phyloP scores from a whole-genome alignment of 768 basidiomycete genomes.

The Hygrophorus russula region DNA sequence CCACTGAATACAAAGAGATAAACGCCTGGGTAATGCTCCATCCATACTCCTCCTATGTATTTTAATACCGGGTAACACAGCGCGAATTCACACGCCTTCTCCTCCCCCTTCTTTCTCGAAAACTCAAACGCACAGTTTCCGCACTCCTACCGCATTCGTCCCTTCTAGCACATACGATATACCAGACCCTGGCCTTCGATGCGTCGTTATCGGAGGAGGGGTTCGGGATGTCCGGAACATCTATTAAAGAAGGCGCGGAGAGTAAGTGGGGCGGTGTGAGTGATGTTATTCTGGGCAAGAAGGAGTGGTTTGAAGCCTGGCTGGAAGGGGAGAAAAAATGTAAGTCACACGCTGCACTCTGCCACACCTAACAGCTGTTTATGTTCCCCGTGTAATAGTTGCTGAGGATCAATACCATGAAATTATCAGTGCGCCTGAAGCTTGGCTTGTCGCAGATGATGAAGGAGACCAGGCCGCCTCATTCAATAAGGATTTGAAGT shows the following conservation, averaged over 20 bases:
- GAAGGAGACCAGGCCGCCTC: conserved; percentile 35
- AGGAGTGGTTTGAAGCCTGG: conserved; percentile 91
- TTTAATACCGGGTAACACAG: conserved; percentile 25
- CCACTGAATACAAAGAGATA: conserved; percentile 50
- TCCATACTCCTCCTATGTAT: neutral
- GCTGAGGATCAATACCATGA: conserved; percentile 79
- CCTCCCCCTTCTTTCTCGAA: conserved; percentile 64
- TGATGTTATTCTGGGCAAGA: conserved; percentile 68
- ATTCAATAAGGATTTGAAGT: conserved; percentile 34
- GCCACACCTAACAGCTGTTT: conserved; percentile 6
- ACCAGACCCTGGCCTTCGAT: conserved; percentile 86
- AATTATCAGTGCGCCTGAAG: conserved; percentile 70
- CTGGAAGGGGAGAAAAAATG: conserved; percentile 81
- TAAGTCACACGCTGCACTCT: conserved; percentile 27
- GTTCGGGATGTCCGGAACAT: conserved; percentile 50
- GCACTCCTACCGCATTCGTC: conserved; percentile 67
- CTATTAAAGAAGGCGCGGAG: conserved; percentile 10
- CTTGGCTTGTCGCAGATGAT: conserved; percentile 77
- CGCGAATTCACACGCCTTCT: conserved; percentile 76
- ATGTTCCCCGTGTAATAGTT: conserved; percentile 35
- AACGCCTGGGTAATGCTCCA: conserved; percentile 59
- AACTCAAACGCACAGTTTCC: conserved; percentile 67
- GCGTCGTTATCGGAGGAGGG: conserved; percentile 63
- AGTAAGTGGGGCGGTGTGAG: conserved; percentile 66
- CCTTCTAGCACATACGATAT: conserved; percentile 89